Percentiles rank a stretch among this genome's conserved stretches.
Conservation (phyloP, 208 protist genomes). For the Perkinsela sp. region DNA sequence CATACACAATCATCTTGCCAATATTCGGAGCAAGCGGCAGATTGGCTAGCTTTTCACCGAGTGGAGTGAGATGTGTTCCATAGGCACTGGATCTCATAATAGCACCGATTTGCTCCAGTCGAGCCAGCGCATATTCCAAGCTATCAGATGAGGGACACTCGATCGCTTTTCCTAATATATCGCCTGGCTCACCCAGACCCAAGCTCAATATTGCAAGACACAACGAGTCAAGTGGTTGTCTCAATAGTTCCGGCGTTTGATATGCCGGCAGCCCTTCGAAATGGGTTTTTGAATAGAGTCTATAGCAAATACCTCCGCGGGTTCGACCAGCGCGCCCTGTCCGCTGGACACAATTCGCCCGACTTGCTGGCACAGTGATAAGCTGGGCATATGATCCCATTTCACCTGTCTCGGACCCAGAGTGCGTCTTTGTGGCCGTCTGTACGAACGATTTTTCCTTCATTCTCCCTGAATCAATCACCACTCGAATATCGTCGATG, state of each 20-base stretch:
- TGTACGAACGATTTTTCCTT: constrained; percentile 81
- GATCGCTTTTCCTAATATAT: constrained; percentile 32
- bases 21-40: constrained; percentile 34
- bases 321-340: constrained; percentile 73
- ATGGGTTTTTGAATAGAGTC: constrained; percentile 54
- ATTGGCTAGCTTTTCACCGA: constrained; percentile 33
- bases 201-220: constrained; percentile 56
- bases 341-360: constrained; percentile 66
- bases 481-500: constrained; percentile 91
- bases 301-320: constrained; percentile 64
- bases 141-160: constrained; percentile 23
- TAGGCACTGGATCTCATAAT: constrained; percentile 12
- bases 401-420: constrained; percentile 12
- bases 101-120: constrained; percentile 36
- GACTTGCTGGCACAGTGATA: constrained; percentile 39
- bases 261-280: constrained; percentile 42
- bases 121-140: constrained; percentile 20
- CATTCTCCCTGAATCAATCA: constrained; percentile 78
- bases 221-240: constrained; percentile 64
- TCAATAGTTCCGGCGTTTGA: constrained; percentile 73
- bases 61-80: constrained; percentile 37
- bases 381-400: constrained; percentile 12
- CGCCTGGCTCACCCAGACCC: constrained; percentile 18
- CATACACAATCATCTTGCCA: constrained; percentile 71
- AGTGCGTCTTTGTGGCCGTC: constrained; percentile 15